Conservation (phyloP, 495 filamentous ascomycete genomes). For the Penicillium angulare region DNA sequence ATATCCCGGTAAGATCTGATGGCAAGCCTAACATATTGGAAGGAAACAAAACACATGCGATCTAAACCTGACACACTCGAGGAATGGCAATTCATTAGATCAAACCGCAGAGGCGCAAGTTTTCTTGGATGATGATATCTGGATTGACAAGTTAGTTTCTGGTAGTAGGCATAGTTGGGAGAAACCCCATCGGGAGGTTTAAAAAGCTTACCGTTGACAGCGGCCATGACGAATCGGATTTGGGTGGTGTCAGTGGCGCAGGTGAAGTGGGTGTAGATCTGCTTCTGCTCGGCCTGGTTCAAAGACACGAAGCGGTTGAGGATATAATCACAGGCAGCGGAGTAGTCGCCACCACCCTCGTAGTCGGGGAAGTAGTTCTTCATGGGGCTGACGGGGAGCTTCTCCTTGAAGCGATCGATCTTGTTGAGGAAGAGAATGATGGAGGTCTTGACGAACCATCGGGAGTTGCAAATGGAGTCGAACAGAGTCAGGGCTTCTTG, state of each 20-base stretch:
- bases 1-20: slow-evolving; percentile 27
- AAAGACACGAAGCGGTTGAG: slow-evolving; percentile 94
- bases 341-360: slow-evolving; percentile 90
- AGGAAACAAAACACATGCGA: slow-evolving; percentile 32
- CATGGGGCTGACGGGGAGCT: slow-evolving; percentile 98
- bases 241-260: slow-evolving; percentile 98
- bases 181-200: not conserved
- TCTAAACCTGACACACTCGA: slow-evolving; percentile 38
- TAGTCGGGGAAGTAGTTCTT: slow-evolving; percentile 99
- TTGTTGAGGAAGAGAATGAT: slow-evolving; percentile 99
- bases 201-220: slow-evolving; percentile 82
- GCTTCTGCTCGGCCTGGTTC: slow-evolving; percentile 98
- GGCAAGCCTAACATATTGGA: slow-evolving; percentile 25
- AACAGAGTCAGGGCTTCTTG: slow-evolving; percentile 97
- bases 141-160: slow-evolving; percentile 3
- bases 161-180: not conserved
- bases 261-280: slow-evolving; percentile 99
- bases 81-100: slow-evolving; percentile 64
- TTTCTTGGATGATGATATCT: slow-evolving; percentile 99
- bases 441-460: slow-evolving; percentile 99
- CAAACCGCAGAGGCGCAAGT: slow-evolving; percentile 94
- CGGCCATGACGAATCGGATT: slow-evolving; percentile 99
- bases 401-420: slow-evolving; percentile 99
- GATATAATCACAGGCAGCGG: slow-evolving; percentile 93
- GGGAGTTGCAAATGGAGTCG: slow-evolving; percentile 98